Percentiles rank a stretch among this genome's conserved stretches.
phyloP scores from a whole-genome alignment of 257 asterid species.

The Fraxinus quadrangulata region DNA sequence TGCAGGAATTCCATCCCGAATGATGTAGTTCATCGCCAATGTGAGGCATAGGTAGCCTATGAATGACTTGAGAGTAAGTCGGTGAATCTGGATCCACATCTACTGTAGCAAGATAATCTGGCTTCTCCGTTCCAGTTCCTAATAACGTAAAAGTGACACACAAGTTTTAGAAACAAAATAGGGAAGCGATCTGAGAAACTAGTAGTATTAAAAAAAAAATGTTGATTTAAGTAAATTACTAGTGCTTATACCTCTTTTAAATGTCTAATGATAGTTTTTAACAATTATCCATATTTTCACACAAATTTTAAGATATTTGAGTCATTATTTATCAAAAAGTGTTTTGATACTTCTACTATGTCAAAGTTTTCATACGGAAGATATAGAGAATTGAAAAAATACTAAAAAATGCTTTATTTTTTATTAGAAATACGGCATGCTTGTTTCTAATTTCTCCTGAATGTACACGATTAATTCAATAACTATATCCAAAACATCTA shows the following conservation, averaged over 20 bases:
- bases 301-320: neutral
- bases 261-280: neutral
- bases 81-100: slow-evolving; percentile 87
- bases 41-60: slow-evolving; percentile 92
- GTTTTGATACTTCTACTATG: neutral
- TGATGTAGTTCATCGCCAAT: slow-evolving; percentile 89
- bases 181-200: neutral
- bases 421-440: too few relatives aligned
- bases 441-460: too few relatives aligned
- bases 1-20: slow-evolving; percentile 98
- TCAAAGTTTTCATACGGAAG: neutral
- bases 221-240: neutral
- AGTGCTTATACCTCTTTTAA: neutral
- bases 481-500: too few relatives aligned
- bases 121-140: slow-evolving; percentile 87
- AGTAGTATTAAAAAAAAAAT: neutral
- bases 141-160: slow-evolving; percentile 7
- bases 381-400: too few relatives aligned
- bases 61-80: slow-evolving; percentile 74
- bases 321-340: neutral
- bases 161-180: neutral
- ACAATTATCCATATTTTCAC: neutral
- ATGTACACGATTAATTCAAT: too few relatives aligned
- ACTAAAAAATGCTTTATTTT: too few relatives aligned
- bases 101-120: slow-evolving; percentile 92